phyloP scores from a whole-genome alignment of 2,329 filamentous ascomycete genomes.

The Hysterium pulicare region DNA sequence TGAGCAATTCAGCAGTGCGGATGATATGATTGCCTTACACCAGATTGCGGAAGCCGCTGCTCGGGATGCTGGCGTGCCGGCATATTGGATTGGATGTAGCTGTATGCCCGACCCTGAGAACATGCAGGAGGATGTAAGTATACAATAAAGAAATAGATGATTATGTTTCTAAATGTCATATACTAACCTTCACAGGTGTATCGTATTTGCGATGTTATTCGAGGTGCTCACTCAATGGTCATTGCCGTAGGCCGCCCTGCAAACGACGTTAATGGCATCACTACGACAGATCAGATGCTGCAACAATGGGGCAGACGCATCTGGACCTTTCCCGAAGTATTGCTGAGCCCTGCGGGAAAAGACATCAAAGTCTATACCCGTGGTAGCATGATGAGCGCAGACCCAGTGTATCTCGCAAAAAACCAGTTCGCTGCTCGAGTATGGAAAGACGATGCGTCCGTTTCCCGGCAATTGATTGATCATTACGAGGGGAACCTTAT shows the following conservation, averaged over 20 bases:
- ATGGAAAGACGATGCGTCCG: conserved; percentile 38
- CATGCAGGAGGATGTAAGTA: conserved; percentile 26
- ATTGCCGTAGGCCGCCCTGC: conserved; percentile 39
- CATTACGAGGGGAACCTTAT: conserved; percentile 45
- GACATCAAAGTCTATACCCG: conserved; percentile 33
- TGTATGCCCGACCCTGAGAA: conserved; percentile 39
- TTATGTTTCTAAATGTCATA: not conserved
- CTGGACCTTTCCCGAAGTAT: conserved; percentile 47
- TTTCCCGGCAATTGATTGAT: conserved; percentile 42
- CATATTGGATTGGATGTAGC: conserved; percentile 45
- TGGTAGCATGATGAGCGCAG: too few species aligned
- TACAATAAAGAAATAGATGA: not conserved
- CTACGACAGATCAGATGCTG: conserved; percentile 29
- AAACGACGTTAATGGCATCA: conserved; percentile 17
- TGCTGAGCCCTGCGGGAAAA: conserved; percentile 30
- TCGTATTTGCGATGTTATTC: conserved; percentile 46
- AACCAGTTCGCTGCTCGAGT: conserved; percentile 40
- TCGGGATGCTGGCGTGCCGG: conserved; percentile 33
- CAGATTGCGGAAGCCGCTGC: conserved; percentile 40
- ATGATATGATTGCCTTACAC: conserved; percentile 32
- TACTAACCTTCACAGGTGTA: conserved; percentile 36
- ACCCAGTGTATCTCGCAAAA: conserved; percentile 32
- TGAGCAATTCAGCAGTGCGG: conserved; percentile 34
- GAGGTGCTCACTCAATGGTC: conserved; percentile 41
- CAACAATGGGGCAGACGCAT: conserved; percentile 45